Percentiles rank a stretch among this genome's conserved stretches.
Conservation (phyloP, 75 land plant genomes). For the Pinus albicaulis region DNA sequence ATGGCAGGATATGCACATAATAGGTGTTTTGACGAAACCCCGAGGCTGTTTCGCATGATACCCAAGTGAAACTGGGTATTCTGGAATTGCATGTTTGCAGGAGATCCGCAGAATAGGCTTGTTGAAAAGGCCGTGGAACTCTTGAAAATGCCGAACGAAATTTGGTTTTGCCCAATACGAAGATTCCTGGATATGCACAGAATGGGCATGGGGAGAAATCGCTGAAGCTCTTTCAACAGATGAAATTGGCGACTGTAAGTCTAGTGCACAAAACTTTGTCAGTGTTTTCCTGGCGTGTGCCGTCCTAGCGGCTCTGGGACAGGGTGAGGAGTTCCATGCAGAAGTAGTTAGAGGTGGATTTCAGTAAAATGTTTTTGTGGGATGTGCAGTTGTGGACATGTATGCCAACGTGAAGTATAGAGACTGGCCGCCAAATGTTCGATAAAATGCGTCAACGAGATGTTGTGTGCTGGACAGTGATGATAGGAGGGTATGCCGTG, state of each 20-base stretch:
- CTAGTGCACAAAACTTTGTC: slow-evolving; percentile 6
- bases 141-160: slow-evolving; percentile 11
- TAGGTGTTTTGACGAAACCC: slow-evolving; percentile 7
- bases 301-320: neutral
- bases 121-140: slow-evolving; percentile 10
- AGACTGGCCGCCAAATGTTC: neutral
- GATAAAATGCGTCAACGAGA: slow-evolving; percentile 16
- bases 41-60: slow-evolving; percentile 20
- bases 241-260: slow-evolving; percentile 9
- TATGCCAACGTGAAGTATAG: slow-evolving; percentile 6
- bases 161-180: slow-evolving; percentile 9
- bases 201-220: slow-evolving; percentile 18
- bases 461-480: slow-evolving; percentile 41
- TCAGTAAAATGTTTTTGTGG: neutral
- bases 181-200: slow-evolving; percentile 17
- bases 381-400: neutral
- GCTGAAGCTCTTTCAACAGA: slow-evolving; percentile 15
- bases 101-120: neutral
- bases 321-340: neutral
- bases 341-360: neutral
- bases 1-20: slow-evolving; percentile 10
- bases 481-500: slow-evolving; percentile 32
- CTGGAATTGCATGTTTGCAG: slow-evolving; percentile 10
- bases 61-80: slow-evolving; percentile 19
- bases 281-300: slow-evolving; percentile 7